phyloP scores from a whole-genome alignment of 192 early-diverging fungal species.

The Bifiguratus adelaidae region DNA sequence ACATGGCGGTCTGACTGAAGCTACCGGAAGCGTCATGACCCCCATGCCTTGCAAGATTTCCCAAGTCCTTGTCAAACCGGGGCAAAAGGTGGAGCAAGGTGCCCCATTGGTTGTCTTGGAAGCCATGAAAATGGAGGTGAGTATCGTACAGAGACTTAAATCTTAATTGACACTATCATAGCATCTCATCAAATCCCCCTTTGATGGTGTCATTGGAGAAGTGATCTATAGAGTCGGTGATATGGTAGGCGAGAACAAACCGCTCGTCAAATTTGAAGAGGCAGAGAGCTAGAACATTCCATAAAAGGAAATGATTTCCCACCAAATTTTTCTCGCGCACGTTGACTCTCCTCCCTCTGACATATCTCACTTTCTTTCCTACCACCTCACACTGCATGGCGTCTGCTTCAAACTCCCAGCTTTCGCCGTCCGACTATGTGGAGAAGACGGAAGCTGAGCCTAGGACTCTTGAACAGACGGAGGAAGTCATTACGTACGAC shows the following conservation, averaged over 20 bases:
- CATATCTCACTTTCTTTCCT: too few relatives aligned
- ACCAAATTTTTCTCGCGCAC: too few relatives aligned
- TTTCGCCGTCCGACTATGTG: too few relatives aligned
- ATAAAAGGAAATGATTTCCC: too few relatives aligned
- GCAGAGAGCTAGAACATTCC: conserved; percentile 7
- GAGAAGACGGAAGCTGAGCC: too few relatives aligned
- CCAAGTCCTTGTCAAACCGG: conserved; percentile 62
- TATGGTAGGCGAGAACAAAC: conserved; percentile 78
- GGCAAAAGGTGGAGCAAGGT: conserved; percentile 73
- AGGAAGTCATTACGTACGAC: too few relatives aligned
- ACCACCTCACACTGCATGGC: too few relatives aligned
- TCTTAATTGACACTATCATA: conserved; percentile 5
- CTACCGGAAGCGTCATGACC: conserved; percentile 62
- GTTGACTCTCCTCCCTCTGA: too few relatives aligned
- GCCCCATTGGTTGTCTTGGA: conserved; percentile 78
- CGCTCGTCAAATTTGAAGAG: conserved; percentile 62
- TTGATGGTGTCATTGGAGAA: conserved; percentile 55
- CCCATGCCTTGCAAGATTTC: conserved; percentile 99
- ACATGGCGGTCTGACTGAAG: conserved; percentile 25
- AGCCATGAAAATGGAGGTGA: conserved; percentile 99
- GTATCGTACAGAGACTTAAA: background rate
- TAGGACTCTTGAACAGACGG: too few relatives aligned
- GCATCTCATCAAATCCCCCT: conserved; percentile 80
- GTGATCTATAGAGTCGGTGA: conserved; percentile 81
- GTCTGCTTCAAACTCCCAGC: too few relatives aligned